Conservation (phyloP, 306 rosid species). For the Canavalia ensiformis region DNA sequence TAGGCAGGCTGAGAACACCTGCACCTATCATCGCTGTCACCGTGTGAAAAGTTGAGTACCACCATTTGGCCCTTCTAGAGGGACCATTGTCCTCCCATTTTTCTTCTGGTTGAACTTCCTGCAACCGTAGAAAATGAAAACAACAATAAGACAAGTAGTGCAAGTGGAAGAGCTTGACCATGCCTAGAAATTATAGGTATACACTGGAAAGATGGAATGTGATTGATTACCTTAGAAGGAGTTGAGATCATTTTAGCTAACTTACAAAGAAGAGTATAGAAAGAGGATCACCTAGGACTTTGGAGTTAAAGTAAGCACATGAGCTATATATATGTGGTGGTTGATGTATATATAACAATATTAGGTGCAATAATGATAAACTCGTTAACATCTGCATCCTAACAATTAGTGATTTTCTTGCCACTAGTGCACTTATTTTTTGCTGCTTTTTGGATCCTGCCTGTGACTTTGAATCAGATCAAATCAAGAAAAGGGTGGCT, state of each 20-base stretch:
- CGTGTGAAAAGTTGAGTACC: constrained; percentile 93
- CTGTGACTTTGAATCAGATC: constrained; percentile 16
- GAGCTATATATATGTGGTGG: constrained; percentile 50
- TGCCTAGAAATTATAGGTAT: neutral
- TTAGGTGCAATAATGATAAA: constrained; percentile 43
- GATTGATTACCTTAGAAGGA: constrained; percentile 58
- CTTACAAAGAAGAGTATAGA: constrained; percentile 39
- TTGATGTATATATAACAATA: constrained; percentile 37
- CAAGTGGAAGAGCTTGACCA: neutral
- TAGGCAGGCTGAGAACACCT: constrained; percentile 91
- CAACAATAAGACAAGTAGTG: neutral
- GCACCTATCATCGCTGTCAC: constrained; percentile 98
- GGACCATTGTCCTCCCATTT: constrained; percentile 70
- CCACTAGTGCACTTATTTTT: constrained; percentile 35
- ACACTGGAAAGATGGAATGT: neutral
- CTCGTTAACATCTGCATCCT: constrained; percentile 32
- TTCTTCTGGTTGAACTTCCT: constrained; percentile 59
- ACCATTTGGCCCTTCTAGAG: constrained; percentile 83
- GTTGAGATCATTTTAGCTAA: constrained; percentile 62
- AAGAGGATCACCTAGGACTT: constrained; percentile 41
- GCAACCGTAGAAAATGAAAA: constrained; percentile 21
- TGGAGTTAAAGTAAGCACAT: constrained; percentile 44
- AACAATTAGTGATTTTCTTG: constrained; percentile 25
- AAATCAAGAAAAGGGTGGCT: constrained; percentile 18
- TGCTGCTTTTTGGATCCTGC: neutral